phyloP scores from a whole-genome alignment of 108 stramenopile species.

The Skeletonema costatum region DNA sequence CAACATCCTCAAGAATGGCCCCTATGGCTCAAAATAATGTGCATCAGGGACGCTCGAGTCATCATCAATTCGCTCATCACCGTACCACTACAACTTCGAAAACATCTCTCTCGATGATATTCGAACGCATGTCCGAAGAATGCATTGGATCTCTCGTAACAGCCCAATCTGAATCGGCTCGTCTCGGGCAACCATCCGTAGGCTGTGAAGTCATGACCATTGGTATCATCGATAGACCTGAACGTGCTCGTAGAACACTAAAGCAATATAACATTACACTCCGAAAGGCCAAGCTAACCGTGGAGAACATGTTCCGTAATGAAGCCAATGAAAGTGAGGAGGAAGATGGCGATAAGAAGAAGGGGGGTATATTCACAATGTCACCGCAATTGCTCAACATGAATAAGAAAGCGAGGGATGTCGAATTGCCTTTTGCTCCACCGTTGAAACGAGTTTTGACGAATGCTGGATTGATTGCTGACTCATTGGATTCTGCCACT shows the following conservation, averaged over 20 bases:
- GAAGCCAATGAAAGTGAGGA: slow-evolving; percentile 39
- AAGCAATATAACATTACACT: slow-evolving; percentile 51
- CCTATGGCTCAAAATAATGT: neutral
- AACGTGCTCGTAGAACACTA: slow-evolving; percentile 59
- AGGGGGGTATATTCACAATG: slow-evolving; percentile 31
- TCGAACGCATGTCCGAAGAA: slow-evolving; percentile 76
- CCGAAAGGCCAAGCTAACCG: slow-evolving; percentile 37
- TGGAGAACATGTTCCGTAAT: slow-evolving; percentile 41
- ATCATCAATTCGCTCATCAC: neutral
- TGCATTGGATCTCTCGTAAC: slow-evolving; percentile 67
- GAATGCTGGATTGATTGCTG: slow-evolving; percentile 61
- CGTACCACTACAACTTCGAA: slow-evolving; percentile 1
- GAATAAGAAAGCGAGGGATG: slow-evolving; percentile 53
- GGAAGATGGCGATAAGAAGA: slow-evolving; percentile 25
- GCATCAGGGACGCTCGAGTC: neutral
- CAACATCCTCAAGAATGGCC: neutral
- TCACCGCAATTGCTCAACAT: slow-evolving; percentile 40
- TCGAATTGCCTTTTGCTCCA: slow-evolving; percentile 70
- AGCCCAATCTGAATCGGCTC: slow-evolving; percentile 62
- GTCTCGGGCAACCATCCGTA: slow-evolving; percentile 42
- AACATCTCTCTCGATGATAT: slow-evolving; percentile 53
- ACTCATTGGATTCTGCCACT: slow-evolving; percentile 47
- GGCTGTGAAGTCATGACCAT: slow-evolving; percentile 63
- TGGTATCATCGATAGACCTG: slow-evolving; percentile 65
- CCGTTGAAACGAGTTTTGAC: slow-evolving; percentile 51